These are phyloP conservation scores for Psophocarpus tetragonolobus DNA, from an alignment of 306 rosid genomes.

Conservation along the genomic window DNA sequence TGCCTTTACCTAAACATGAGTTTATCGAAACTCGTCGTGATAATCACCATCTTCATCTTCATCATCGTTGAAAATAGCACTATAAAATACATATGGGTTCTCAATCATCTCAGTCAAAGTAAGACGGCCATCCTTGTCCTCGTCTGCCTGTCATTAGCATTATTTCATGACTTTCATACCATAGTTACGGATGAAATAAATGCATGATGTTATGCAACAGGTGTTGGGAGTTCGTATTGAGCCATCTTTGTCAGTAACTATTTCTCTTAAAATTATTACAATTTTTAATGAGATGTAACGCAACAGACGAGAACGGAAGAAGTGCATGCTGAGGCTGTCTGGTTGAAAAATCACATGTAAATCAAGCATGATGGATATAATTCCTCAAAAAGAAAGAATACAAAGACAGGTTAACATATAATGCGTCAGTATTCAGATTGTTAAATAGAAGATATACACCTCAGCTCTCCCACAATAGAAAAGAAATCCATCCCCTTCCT, in stretches of 20 bases:
- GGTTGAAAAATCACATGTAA: slow-evolving; percentile 9
- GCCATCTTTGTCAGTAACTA: slow-evolving; percentile 28
- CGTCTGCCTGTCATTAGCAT: slow-evolving; percentile 76
- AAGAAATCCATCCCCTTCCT: slow-evolving; percentile 3
- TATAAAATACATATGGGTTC: slow-evolving; percentile 90
- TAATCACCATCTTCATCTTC: slow-evolving; percentile 67
- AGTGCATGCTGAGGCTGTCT: slow-evolving; percentile 2
- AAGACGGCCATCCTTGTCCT: slow-evolving; percentile 87
- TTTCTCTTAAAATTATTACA: slow-evolving; percentile 33
- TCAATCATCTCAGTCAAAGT: slow-evolving; percentile 90
- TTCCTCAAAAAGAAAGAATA: background rate
- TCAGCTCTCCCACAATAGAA: slow-evolving; percentile 5
- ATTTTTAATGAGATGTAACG: slow-evolving; percentile 22
- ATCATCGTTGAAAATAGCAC: slow-evolving; percentile 83
- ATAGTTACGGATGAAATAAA: slow-evolving; percentile 29
- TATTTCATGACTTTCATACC: background rate
- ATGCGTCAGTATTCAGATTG: background rate
- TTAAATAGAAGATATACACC: slow-evolving; percentile 14
- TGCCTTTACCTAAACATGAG: slow-evolving; percentile 41
- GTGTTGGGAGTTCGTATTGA: slow-evolving; percentile 18
- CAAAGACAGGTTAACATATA: background rate
- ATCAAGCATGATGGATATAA: background rate
- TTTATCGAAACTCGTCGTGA: slow-evolving; percentile 92
- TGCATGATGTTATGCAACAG: slow-evolving; percentile 36
- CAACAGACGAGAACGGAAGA: background rate